Conservation (phyloP, 257 asterid genomes). For the Leonotis leonurus region DNA sequence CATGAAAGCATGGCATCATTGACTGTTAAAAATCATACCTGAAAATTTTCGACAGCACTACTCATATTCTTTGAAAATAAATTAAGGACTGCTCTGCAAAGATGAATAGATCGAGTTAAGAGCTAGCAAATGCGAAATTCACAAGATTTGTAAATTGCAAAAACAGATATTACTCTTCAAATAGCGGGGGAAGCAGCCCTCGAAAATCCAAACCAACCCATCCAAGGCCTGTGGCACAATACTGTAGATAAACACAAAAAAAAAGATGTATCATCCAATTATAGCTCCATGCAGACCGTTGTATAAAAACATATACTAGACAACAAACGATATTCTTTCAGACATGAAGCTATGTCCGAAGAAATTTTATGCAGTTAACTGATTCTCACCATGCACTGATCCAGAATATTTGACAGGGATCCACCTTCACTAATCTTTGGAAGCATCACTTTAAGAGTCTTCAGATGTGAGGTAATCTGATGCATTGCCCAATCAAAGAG, state of each 20-base stretch:
- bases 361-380: too few relatives aligned
- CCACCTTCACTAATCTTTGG: conserved; percentile 96
- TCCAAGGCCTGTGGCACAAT: conserved; percentile 95
- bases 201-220: conserved; percentile 96
- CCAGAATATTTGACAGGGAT: conserved; percentile 86
- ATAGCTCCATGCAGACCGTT: neutral
- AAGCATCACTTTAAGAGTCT: conserved; percentile 80
- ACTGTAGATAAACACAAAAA: conserved; percentile 41
- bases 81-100: conserved; percentile 81
- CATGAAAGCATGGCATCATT: neutral
- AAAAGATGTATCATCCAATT: neutral
- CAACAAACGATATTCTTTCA: neutral
- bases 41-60: conserved; percentile 87
- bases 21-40: conserved; percentile 41
- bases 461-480: conserved; percentile 80
- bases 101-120: conserved; percentile 15
- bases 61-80: conserved; percentile 81
- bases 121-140: conserved; percentile 15
- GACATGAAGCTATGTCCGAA: conserved; percentile 8
- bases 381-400: conserved; percentile 88
- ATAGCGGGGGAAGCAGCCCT: conserved; percentile 93
- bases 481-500: conserved; percentile 99
- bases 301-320: neutral
- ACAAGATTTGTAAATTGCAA: neutral
- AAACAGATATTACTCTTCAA: conserved; percentile 68